These are phyloP conservation scores for Anethum foeniculum DNA, from an alignment of 140 eudicot genomes.

Conservation along the genomic window DNA sequence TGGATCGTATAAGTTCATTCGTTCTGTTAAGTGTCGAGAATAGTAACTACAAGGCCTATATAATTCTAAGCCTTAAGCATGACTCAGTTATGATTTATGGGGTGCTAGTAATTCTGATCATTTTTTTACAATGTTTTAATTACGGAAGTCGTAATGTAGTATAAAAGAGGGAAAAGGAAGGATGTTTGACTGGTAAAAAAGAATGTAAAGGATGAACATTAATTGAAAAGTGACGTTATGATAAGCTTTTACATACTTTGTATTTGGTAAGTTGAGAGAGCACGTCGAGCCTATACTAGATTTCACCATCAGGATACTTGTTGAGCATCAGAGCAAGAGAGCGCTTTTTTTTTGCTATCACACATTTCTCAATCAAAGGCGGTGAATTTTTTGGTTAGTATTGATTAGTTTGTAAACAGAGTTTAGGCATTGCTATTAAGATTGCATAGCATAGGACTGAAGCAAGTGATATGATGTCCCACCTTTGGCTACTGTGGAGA, in stretches of 20 bases:
- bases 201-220: background rate
- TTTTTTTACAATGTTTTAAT: background rate
- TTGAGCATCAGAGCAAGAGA: background rate
- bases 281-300: background rate
- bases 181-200: background rate
- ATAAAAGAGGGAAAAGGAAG: background rate
- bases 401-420: background rate
- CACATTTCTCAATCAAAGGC: background rate
- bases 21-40: background rate
- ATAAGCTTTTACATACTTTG: background rate
- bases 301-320: background rate
- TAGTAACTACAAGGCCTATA: background rate
- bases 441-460: background rate
- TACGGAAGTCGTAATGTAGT: background rate
- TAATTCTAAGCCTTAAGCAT: background rate
- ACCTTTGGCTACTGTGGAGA: background rate
- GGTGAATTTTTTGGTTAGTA: background rate
- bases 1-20: background rate
- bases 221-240: background rate
- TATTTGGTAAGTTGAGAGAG: background rate
- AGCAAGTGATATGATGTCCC: background rate
- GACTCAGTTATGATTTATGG: no score
- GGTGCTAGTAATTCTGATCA: background rate
- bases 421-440: background rate
- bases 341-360: background rate